Evolutionary conservation across 768 basidiomycete genomes (phyloP).

Genomic region (Tulasnella sp.): DNA sequence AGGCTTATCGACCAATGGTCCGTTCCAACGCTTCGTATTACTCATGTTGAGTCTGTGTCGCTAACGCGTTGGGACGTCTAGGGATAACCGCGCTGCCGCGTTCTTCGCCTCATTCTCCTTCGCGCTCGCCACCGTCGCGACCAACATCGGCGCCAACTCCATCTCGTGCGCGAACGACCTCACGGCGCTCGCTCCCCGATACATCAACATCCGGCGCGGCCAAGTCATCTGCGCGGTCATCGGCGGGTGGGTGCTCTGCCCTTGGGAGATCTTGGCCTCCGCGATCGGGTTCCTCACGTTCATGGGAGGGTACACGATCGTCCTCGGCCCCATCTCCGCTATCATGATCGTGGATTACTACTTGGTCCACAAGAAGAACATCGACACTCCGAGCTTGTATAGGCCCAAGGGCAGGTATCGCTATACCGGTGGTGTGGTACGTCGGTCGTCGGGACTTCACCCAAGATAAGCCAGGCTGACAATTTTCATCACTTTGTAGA

Average conservation of each 20-base stretch:
- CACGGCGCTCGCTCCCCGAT: conserved; percentile 53
- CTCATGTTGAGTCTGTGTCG: not conserved
- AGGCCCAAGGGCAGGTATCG: conserved; percentile 64
- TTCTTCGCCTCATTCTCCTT: conserved; percentile 77
- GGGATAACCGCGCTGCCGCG: conserved; percentile 75
- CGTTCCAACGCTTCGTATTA: not conserved
- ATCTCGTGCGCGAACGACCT: conserved; percentile 74
- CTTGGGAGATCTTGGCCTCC: conserved; percentile 70
- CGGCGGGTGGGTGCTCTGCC: conserved; percentile 76
- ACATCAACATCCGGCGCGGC: conserved; percentile 72
- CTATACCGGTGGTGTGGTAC: conserved; percentile 63
- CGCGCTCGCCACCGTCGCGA: conserved; percentile 55
- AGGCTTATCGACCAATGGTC: conserved; percentile 15
- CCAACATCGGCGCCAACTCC: conserved; percentile 66
- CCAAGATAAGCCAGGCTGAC: not conserved
- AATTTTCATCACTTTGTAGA: conserved; percentile 33
- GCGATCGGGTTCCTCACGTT: conserved; percentile 63
- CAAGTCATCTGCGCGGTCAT: conserved; percentile 66
- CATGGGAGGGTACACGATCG: conserved; percentile 69
- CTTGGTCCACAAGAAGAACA: conserved; percentile 63
- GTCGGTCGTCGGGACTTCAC: conserved; percentile 21
- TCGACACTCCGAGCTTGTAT: conserved; percentile 79
- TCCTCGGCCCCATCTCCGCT: conserved; percentile 58
- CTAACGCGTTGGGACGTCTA: conserved; percentile 25
- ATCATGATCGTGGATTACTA: conserved; percentile 69